These are phyloP conservation scores for Sarocladium brachiariae DNA, from an alignment of 2,329 filamentous ascomycete species.

Conservation along the genomic window DNA sequence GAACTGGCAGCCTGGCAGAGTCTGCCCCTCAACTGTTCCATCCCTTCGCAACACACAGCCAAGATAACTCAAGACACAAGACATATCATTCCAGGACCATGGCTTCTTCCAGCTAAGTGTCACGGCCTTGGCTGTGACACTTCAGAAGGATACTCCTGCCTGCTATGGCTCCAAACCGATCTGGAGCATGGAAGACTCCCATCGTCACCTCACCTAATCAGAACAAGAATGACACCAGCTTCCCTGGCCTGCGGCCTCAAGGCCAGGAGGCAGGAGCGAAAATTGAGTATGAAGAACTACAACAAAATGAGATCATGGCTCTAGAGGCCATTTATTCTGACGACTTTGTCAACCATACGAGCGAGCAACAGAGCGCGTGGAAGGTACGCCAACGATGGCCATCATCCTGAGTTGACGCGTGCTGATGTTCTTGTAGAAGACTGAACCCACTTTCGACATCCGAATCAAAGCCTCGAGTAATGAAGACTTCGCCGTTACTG, in stretches of 20 bases:
- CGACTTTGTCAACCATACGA: slow-evolving; percentile 71
- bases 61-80: background rate
- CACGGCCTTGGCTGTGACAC: slow-evolving; percentile 48
- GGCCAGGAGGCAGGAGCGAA: slow-evolving; percentile 35
- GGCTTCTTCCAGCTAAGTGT: slow-evolving; percentile 40
- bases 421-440: slow-evolving; percentile 48
- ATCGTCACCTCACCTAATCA: slow-evolving; percentile 18
- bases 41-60: slow-evolving; percentile 1
- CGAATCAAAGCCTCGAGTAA: slow-evolving; percentile 68
- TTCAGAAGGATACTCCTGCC: slow-evolving; percentile 23
- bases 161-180: slow-evolving; percentile 47
- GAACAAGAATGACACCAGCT: slow-evolving; percentile 41
- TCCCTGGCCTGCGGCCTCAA: slow-evolving; percentile 42
- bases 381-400: slow-evolving; percentile 46
- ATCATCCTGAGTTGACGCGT: slow-evolving; percentile 12
- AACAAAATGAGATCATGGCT: slow-evolving; percentile 81
- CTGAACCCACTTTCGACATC: slow-evolving; percentile 77
- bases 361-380: slow-evolving; percentile 70
- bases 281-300: slow-evolving; percentile 72
- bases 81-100: slow-evolving; percentile 24
- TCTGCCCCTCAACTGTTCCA: slow-evolving; percentile 1
- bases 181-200: slow-evolving; percentile 42
- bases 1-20: background rate
- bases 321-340: slow-evolving; percentile 84
- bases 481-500: slow-evolving; percentile 59